Evolutionary conservation across 164 flowering plant species (phyloP).

Genomic region (Warburgia ugandensis): DNA sequence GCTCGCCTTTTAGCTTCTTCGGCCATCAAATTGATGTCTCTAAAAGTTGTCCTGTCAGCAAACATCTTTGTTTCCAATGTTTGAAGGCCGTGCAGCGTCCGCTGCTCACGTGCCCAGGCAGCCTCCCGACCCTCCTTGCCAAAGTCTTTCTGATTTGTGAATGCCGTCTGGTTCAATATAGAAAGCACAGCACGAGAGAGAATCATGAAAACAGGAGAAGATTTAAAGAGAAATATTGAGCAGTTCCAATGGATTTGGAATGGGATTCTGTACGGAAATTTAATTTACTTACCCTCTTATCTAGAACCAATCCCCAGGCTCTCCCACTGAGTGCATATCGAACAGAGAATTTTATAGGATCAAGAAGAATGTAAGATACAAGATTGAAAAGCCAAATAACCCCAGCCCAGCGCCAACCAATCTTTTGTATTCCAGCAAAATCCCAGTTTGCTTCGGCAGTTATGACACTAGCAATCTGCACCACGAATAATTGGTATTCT

Average conservation of each 20-base stretch:
- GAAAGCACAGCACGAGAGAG: neutral
- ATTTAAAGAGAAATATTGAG: too few species aligned
- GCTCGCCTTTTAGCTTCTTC: slow-evolving; percentile 80
- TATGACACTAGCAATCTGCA: slow-evolving; percentile 51
- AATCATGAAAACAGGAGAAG: too few species aligned
- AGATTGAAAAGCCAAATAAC: slow-evolving; percentile 57
- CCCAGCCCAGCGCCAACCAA: slow-evolving; percentile 58
- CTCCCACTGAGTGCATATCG: slow-evolving; percentile 54
- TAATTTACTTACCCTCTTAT: slow-evolving; percentile 39
- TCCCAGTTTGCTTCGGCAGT: slow-evolving; percentile 31
- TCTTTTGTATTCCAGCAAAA: slow-evolving; percentile 35
- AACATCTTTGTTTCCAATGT: slow-evolving; percentile 31
- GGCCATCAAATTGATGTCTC: slow-evolving; percentile 57
- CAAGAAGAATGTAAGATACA: slow-evolving; percentile 41
- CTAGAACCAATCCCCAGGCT: slow-evolving; percentile 40
- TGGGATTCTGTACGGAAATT: too few species aligned
- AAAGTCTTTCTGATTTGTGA: slow-evolving; percentile 54
- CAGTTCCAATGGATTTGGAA: too few species aligned
- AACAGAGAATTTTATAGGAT: slow-evolving; percentile 47
- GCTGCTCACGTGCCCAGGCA: slow-evolving; percentile 62
- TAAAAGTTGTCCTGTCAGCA: slow-evolving; percentile 27
- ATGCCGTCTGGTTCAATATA: slow-evolving; percentile 44
- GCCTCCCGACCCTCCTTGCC: slow-evolving; percentile 70
- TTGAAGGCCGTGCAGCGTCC: slow-evolving; percentile 56
- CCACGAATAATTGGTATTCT: too few species aligned